phyloP scores from a whole-genome alignment of 768 basidiomycete species.

The Boletellus ananiceps region DNA sequence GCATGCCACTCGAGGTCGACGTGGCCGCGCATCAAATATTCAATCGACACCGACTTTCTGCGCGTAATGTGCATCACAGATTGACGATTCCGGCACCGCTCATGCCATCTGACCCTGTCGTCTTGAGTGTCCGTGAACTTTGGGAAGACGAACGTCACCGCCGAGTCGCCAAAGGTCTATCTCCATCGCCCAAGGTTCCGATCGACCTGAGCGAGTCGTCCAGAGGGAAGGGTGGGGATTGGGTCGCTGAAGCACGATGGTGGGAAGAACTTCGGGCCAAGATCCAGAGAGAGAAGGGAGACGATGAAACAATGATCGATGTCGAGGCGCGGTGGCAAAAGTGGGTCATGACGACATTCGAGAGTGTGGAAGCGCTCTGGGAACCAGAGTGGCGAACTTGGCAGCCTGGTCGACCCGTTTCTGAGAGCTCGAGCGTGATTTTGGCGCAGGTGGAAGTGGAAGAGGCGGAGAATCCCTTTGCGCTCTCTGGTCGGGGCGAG shows the following conservation, averaged over 20 bases:
- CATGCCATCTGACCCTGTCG: slow-evolving; percentile 63
- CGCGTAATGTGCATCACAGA: slow-evolving; percentile 65
- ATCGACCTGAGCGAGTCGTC: slow-evolving; percentile 62
- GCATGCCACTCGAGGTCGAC: slow-evolving; percentile 79
- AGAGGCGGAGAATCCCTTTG: slow-evolving; percentile 29
- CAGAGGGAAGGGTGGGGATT: slow-evolving; percentile 53
- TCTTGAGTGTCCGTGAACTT: slow-evolving; percentile 84
- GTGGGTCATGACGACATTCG: slow-evolving; percentile 83
- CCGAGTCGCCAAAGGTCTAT: slow-evolving; percentile 58
- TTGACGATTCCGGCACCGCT: slow-evolving; percentile 53
- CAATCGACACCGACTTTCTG: slow-evolving; percentile 64
- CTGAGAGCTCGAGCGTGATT: slow-evolving; percentile 13
- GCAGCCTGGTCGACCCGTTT: slow-evolving; percentile 37
- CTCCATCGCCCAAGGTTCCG: slow-evolving; percentile 71
- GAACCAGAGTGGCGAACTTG: slow-evolving; percentile 55
- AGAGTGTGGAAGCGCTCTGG: slow-evolving; percentile 88
- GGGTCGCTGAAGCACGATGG: slow-evolving; percentile 70
- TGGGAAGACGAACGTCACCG: slow-evolving; percentile 95
- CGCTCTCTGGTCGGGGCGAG: slow-evolving; percentile 15
- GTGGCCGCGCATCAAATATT: slow-evolving; percentile 76
- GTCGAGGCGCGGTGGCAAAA: slow-evolving; percentile 51
- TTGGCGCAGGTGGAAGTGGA: slow-evolving; percentile 13
- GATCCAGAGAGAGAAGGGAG: slow-evolving; percentile 45
- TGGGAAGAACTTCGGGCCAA: slow-evolving; percentile 67
- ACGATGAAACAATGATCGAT: slow-evolving; percentile 22